A percentile compares a stretch with the other conserved stretches of the same genome.
phyloP scores from a whole-genome alignment of 495 filamentous ascomycete species.

The Neurospora tetrasperma region DNA sequence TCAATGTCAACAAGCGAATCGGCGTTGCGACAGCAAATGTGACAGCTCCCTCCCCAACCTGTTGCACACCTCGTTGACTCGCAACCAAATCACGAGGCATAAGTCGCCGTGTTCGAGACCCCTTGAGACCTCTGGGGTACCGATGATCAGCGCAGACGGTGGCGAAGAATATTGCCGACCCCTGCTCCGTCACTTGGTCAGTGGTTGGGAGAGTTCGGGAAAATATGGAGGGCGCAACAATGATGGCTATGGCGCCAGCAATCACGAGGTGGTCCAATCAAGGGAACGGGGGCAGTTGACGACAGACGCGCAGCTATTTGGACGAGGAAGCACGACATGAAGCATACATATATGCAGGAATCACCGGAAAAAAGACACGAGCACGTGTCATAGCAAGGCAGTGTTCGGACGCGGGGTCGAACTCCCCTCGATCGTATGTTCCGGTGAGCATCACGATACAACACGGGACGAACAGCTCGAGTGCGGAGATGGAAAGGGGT shows the following conservation, averaged over 20 bases:
- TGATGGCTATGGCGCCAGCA: neutral
- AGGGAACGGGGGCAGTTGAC: too few relatives aligned
- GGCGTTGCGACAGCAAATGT: neutral
- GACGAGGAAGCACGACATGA: neutral
- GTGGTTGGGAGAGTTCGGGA: too few relatives aligned
- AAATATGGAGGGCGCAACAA: neutral
- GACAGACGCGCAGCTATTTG: too few relatives aligned
- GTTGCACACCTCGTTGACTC: neutral
- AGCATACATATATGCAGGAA: neutral
- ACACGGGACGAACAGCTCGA: neutral
- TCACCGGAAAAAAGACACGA: neutral
- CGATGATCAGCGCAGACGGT: neutral
- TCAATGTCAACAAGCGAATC: neutral
- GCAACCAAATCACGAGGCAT: neutral
- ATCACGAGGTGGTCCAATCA: neutral
- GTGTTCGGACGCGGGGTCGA: neutral
- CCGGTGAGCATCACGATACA: neutral
- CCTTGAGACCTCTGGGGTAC: neutral
- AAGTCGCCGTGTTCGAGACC: neutral
- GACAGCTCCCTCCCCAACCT: neutral
- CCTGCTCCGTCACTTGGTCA: too few relatives aligned
- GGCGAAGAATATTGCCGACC: neutral
- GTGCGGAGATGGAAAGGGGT: neutral
- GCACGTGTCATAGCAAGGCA: neutral
- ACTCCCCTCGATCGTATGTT: neutral